phyloP scores from a whole-genome alignment of 2,329 filamentous ascomycete genomes.

The Albifimbria verrucaria region DNA sequence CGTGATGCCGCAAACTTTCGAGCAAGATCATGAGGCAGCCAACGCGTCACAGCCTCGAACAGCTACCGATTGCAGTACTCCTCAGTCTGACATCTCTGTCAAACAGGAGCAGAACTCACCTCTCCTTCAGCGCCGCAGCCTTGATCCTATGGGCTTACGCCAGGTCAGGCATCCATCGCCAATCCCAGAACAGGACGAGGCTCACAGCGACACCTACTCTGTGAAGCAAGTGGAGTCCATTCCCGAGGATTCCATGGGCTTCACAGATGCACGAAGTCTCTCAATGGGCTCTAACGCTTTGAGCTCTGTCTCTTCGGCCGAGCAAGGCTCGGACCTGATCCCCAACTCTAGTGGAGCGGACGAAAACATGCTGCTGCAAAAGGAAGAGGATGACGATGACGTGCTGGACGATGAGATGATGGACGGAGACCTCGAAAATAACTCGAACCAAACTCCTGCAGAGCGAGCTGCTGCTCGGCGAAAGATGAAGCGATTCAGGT shows the following conservation, averaged over 20 bases:
- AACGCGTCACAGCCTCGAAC: conserved; percentile 19
- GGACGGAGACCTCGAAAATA: conserved; percentile 33
- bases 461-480: conserved; percentile 55
- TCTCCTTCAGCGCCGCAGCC: conserved; percentile 30
- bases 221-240: conserved; percentile 3
- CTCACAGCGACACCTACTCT: conserved; percentile 4
- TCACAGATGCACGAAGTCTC: conserved; percentile 35
- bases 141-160: conserved; percentile 39
- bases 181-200: conserved; percentile 5
- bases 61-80: conserved; percentile 30
- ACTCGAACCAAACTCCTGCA: conserved; percentile 49
- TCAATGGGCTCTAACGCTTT: conserved; percentile 38
- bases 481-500: conserved; percentile 81
- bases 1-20: conserved; percentile 43
- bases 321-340: conserved; percentile 29
- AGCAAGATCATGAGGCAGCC: conserved; percentile 32
- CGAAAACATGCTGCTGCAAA: conserved; percentile 35
- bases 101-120: conserved; percentile 47
- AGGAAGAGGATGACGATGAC: conserved; percentile 50
- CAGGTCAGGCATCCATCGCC: conserved; percentile 33
- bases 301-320: conserved; percentile 34
- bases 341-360: conserved; percentile 33
- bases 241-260: conserved; percentile 25
- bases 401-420: conserved; percentile 51
- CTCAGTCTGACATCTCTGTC: conserved; percentile 62